These are phyloP conservation scores for Biscogniauxia mediterranea DNA, from an alignment of 2,329 filamentous ascomycete genomes.

Conservation along the genomic window DNA sequence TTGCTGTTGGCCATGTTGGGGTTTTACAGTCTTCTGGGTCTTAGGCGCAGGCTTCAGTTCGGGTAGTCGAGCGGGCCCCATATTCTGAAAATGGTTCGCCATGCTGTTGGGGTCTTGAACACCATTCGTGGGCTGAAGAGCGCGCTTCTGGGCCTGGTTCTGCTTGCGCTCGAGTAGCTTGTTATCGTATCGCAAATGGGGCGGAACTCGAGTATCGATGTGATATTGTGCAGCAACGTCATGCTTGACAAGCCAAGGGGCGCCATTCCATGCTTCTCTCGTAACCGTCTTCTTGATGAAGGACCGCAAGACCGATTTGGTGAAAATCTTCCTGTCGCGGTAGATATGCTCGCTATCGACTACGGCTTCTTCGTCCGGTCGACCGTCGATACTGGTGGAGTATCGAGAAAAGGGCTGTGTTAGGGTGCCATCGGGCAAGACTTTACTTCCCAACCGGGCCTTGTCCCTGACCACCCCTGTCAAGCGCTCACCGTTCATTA, in stretches of 20 bases:
- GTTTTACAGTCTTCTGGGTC: conserved; percentile 60
- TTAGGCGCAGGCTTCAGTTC: conserved; percentile 74
- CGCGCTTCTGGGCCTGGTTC: conserved; percentile 63
- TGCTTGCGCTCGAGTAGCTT: conserved; percentile 77
- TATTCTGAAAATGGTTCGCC: conserved; percentile 31
- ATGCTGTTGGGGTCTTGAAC: conserved; percentile 42
- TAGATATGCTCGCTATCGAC: conserved; percentile 79
- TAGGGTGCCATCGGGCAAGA: conserved; percentile 65
- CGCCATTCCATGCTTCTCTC: conserved; percentile 90
- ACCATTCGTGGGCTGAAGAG: conserved; percentile 38
- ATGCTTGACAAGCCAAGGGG: conserved; percentile 91
- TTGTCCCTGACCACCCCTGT: conserved; percentile 83
- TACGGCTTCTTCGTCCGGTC: conserved; percentile 69
- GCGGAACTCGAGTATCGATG: conserved; percentile 83
- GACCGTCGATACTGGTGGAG: conserved; percentile 71
- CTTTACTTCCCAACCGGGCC: conserved; percentile 66
- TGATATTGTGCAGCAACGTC: conserved; percentile 80
- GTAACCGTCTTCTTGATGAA: conserved; percentile 96
- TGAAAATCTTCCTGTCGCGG: conserved; percentile 88
- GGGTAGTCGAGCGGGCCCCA: conserved; percentile 59
- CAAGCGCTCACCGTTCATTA: conserved; percentile 65
- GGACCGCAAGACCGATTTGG: conserved; percentile 87
- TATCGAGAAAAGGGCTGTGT: conserved; percentile 75
- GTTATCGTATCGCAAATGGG: conserved; percentile 76
- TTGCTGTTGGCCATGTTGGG: conserved; percentile 40